These are phyloP conservation scores for Rhinocladiella similis DNA, from an alignment of 2,329 filamentous ascomycete species.

Conservation along the genomic window DNA sequence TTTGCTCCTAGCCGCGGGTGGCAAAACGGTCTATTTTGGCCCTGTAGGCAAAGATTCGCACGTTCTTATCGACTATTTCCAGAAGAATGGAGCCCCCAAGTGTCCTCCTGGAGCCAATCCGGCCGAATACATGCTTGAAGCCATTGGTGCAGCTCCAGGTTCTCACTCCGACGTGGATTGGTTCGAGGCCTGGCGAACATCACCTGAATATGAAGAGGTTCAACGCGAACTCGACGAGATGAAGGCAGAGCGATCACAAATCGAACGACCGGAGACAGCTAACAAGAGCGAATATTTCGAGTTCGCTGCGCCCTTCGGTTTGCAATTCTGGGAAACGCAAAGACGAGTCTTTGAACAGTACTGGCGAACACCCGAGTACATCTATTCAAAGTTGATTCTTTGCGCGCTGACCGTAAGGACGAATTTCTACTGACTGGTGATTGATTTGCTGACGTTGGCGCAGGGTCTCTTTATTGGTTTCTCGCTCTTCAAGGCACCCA, in stretches of 20 bases:
- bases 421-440: background rate
- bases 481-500: constrained; percentile 24
- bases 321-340: constrained; percentile 67
- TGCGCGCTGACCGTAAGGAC: constrained; percentile 53
- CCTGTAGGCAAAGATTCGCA: constrained; percentile 61
- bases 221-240: constrained; percentile 58
- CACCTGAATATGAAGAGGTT: constrained; percentile 57
- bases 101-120: constrained; percentile 67
- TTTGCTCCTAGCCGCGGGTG: constrained; percentile 63
- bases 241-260: constrained; percentile 70
- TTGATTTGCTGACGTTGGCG: constrained; percentile 28
- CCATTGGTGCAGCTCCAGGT: constrained; percentile 62
- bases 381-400: constrained; percentile 78
- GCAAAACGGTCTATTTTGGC: constrained; percentile 68
- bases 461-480: constrained; percentile 35
- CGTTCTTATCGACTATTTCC: constrained; percentile 63
- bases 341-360: constrained; percentile 83
- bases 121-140: constrained; percentile 71
- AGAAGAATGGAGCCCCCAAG: constrained; percentile 58
- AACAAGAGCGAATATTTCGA: constrained; percentile 57
- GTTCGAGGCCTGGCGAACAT: constrained; percentile 62
- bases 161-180: constrained; percentile 64
- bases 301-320: constrained; percentile 71
- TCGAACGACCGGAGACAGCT: constrained; percentile 38
- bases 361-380: constrained; percentile 81